Evolutionary conservation across 768 basidiomycete genomes (phyloP), one percentile per base, ranked within the genome.

Genomic region (Holtermanniella nyarrowii): DNA sequence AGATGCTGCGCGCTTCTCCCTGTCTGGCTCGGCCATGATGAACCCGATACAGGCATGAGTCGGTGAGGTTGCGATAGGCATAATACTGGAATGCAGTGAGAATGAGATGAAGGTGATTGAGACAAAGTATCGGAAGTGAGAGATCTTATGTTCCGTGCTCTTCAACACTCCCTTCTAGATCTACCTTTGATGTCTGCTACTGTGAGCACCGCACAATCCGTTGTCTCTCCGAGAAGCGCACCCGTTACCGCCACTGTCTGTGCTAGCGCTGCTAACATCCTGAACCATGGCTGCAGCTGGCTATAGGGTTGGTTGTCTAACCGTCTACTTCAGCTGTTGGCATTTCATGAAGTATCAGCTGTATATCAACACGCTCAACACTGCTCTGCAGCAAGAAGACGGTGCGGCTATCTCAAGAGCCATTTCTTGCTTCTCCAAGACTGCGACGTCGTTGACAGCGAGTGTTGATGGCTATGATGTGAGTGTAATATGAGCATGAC

Each of bases 391-490:
- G 21, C 44, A 26, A 7, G 55, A 68, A 50, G 63, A 68, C 39
- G 20, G 63, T 11, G 40, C 26, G 23, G 42, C 57, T 3, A 52
- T 68, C 13, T 25, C 59, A 16, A 46, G 66, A 14, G 41, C 65
- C 5, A 44, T 68, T 13, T 59, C 57, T 13, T 49, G 49, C 13
- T 48, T 56, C 16, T 63, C 62, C 46, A 68, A 68, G 53, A 61
- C 56, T 3, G 59, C 66, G 16, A 46, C 61, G 31, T 63, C 63
- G 5, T 27, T 68, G 42, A 47, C 62, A 23, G 61, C 64, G 54
- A 63, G 59, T 5, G 57, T 68, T 12, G 66, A 63, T 3, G 42
- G 53, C 23, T 54, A 62, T 18, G 66, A 63, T 48, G 66, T 68
- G 44, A 50, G 63, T 48, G 20, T 3, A 18, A 18, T 4, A 11